A percentile compares a stretch with the other conserved stretches of the same genome.
Evolutionary conservation across 805 yeast species (phyloP).

Genomic region (Cyberlindnera americana): DNA sequence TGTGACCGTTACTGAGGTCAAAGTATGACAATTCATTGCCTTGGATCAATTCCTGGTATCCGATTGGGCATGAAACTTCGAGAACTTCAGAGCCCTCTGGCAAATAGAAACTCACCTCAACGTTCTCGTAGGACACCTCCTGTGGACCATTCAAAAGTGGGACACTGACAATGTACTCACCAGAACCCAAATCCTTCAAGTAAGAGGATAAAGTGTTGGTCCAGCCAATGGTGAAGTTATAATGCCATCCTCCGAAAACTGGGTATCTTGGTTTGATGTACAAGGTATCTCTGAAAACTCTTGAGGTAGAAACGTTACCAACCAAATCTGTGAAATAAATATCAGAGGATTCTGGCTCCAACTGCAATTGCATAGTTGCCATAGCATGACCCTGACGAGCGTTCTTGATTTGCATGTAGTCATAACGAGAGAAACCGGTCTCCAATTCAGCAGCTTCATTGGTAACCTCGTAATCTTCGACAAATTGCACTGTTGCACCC

Average conservation of each 20-base stretch:
- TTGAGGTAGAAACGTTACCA: constrained; percentile 86
- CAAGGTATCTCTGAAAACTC: constrained; percentile 35
- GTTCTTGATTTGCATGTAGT: constrained; percentile 58
- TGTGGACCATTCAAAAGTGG: constrained; percentile 72
- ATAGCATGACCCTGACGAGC: constrained; percentile 57
- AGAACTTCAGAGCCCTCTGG: constrained; percentile 80
- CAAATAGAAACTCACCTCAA: constrained; percentile 58
- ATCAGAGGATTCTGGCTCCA: constrained; percentile 53
- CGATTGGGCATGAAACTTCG: constrained; percentile 55
- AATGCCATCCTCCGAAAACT: constrained; percentile 94
- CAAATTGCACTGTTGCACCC: constrained; percentile 67
- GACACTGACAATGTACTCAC: constrained; percentile 53
- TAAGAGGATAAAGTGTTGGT: constrained; percentile 53
- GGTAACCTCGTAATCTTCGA: constrained; percentile 79
- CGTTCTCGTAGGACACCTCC: constrained; percentile 65
- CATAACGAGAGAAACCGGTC: constrained; percentile 74
- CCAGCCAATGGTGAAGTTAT: constrained; percentile 97
- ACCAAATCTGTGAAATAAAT: constrained; percentile 84
- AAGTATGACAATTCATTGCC: constrained; percentile 52
- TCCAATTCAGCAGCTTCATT: constrained; percentile 71
- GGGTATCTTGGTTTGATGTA: constrained; percentile 86
- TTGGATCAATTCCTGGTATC: constrained; percentile 29
- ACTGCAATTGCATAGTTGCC: constrained; percentile 53
- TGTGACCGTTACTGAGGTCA: constrained; percentile 76
- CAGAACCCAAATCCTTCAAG: constrained; percentile 38